phyloP scores from a whole-genome alignment of 139 green algal genomes.

The Desmodesmus armatus region DNA sequence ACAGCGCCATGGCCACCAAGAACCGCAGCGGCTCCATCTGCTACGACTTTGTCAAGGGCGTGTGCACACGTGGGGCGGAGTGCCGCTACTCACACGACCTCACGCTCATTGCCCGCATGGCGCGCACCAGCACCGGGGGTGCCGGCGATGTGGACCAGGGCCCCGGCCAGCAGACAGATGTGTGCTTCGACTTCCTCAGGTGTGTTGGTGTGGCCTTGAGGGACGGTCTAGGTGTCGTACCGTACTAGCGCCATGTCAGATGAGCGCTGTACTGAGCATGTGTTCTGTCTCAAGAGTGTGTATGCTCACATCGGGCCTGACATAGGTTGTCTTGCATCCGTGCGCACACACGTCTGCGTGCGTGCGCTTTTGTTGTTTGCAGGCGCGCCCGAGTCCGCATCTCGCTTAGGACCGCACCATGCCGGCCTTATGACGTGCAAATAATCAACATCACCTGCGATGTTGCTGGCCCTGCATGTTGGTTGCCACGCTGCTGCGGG shows the following conservation, averaged over 20 bases:
- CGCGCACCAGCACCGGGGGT: slow-evolving; percentile 32
- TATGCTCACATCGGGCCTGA: neutral
- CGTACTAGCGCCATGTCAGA: neutral
- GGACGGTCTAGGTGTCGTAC: too few species aligned
- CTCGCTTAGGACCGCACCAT: neutral
- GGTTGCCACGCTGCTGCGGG: neutral
- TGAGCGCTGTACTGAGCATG: neutral
- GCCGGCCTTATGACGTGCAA: neutral
- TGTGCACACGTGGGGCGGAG: slow-evolving; percentile 74
- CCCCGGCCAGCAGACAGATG: slow-evolving; percentile 36
- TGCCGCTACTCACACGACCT: slow-evolving; percentile 90
- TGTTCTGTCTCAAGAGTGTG: neutral
- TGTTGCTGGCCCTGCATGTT: neutral
- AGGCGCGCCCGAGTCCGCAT: too few species aligned
- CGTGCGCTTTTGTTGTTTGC: neutral
- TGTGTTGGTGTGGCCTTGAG: neutral
- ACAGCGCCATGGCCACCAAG: too few species aligned
- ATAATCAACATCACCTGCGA: neutral
- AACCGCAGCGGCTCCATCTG: slow-evolving; percentile 76
- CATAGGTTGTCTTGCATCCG: neutral
- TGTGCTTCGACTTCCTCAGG: slow-evolving; percentile 76
- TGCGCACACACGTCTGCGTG: neutral
- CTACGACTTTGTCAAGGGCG: slow-evolving; percentile 91
- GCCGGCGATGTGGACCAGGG: neutral
- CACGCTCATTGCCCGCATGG: slow-evolving; percentile 66